Evolutionary conservation across 2,329 filamentous ascomycete genomes (phyloP).

Genomic region (Triangularia verruculosa): DNA sequence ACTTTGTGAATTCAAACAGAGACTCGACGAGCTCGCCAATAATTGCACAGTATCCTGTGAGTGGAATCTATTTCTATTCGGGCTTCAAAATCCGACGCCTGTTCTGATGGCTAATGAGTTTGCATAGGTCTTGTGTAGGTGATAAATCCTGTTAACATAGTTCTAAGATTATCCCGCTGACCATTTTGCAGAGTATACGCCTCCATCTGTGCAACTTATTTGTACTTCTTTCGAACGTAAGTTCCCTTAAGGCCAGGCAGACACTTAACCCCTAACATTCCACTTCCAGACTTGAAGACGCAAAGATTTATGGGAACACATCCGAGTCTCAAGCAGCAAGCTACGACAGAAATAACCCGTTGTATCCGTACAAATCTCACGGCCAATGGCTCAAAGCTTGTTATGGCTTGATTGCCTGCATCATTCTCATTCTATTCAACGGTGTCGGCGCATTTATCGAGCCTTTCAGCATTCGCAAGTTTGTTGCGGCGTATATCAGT

Average conservation of each 20-base stretch:
- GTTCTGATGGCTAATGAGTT: neutral
- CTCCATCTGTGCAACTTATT: slow-evolving; percentile 40
- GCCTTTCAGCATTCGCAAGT: slow-evolving; percentile 37
- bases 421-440: slow-evolving; percentile 36
- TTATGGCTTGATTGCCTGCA: slow-evolving; percentile 35
- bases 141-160: neutral
- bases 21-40: slow-evolving; percentile 37
- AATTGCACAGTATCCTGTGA: slow-evolving; percentile 36
- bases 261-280: neutral
- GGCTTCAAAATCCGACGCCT: neutral
- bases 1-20: slow-evolving; percentile 19
- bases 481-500: slow-evolving; percentile 40
- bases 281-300: slow-evolving; percentile 35
- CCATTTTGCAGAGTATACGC: slow-evolving; percentile 39
- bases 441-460: slow-evolving; percentile 35
- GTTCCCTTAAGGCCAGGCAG: neutral
- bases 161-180: neutral
- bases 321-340: slow-evolving; percentile 35
- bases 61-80: neutral
- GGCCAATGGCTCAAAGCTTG: slow-evolving; percentile 39
- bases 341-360: slow-evolving; percentile 36
- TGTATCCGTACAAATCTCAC: slow-evolving; percentile 40
- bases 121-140: neutral
- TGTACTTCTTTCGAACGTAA: slow-evolving; percentile 39
- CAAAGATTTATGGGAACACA: slow-evolving; percentile 38